These are phyloP conservation scores for Xylariaceae sp. DNA, from an alignment of 2,329 filamentous ascomycete genomes.

Conservation along the genomic window DNA sequence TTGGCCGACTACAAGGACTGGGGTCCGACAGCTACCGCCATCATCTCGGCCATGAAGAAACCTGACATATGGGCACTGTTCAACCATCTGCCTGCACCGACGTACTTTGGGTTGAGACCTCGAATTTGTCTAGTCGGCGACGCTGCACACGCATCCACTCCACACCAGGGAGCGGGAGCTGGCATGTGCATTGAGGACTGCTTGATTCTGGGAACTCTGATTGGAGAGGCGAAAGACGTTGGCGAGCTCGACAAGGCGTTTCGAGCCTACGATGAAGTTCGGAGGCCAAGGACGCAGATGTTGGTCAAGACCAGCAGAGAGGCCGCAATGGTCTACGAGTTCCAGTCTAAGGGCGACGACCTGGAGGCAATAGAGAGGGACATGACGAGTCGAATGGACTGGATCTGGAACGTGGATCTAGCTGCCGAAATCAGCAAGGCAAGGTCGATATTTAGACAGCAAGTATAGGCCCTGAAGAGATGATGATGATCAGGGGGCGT, in stretches of 20 bases:
- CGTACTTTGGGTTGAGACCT: constrained; percentile 29
- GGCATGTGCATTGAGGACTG: constrained; percentile 54
- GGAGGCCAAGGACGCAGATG: constrained; percentile 44
- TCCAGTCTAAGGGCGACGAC: constrained; percentile 32
- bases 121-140: constrained; percentile 52
- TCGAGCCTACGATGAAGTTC: constrained; percentile 44
- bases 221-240: constrained; percentile 33
- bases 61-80: constrained; percentile 45
- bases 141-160: constrained; percentile 59
- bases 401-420: constrained; percentile 34
- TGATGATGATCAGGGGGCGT: no score
- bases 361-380: constrained; percentile 31
- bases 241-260: constrained; percentile 41
- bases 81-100: constrained; percentile 37
- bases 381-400: constrained; percentile 28
- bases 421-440: constrained; percentile 32
- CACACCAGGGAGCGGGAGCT: constrained; percentile 55
- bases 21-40: constrained; percentile 13
- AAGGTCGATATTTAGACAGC: constrained; percentile 25
- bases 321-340: constrained; percentile 40
- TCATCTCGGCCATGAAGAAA: constrained; percentile 24
- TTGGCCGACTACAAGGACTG: constrained; percentile 18
- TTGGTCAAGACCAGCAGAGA: constrained; percentile 46
- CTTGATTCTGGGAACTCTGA: constrained; percentile 34
- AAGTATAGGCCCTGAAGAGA: no score